Base-by-base conservation (phyloP, 805 yeast species). In the Myxozyma geophila region DNA sequence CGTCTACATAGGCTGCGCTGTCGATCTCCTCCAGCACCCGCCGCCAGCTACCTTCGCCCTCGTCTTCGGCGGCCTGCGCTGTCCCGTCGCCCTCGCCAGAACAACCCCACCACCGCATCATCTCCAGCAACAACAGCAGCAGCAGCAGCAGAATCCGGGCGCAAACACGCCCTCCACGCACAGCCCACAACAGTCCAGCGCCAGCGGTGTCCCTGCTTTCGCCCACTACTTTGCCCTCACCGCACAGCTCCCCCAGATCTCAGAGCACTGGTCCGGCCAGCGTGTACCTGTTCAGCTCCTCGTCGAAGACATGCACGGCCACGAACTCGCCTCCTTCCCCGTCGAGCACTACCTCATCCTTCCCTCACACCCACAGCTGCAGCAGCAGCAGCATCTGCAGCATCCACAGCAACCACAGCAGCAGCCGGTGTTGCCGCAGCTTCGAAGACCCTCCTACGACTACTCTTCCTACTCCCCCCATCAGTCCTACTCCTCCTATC, bases 221-320 rank as follows among this genome's bases (percentile, higher is more conserved):
- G 33, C 52, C 5, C 63, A 48, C 57, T 64, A 52, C 63, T 64
- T 58, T 44, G 59, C 64, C 28, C 59, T 64, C 54, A 52, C 67
- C 7, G 49, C 60, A n/a, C 41, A 58, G 39, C 59, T 64, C 39
- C 67, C 67, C 10, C 54, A 23, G 33, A 44, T 54, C 23, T 66
- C 65, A 15, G 67, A 64, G 58, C 48, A 21, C 48, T 64, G 66
- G 66, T 36, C 54, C 33, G 46, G 48, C 58, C 55, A 54, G 53
- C 61, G 54, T 23, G 53, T 64, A 3, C 66, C 67, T 12, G 66
- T 61, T 49, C 28, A 40, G 37, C 41, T 64, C 47, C 49, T 62
- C 21, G 58, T 62, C 57, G 67, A 64, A 23, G 67, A 65, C 46
- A 17, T 33, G 49, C 51, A 35, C 53, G 67, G 67, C 40, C 67